Percentiles rank a stretch among this genome's conserved stretches.
phyloP scores from a whole-genome alignment of 2,329 filamentous ascomycete species.

The Myriosclerotinia curreyana region DNA sequence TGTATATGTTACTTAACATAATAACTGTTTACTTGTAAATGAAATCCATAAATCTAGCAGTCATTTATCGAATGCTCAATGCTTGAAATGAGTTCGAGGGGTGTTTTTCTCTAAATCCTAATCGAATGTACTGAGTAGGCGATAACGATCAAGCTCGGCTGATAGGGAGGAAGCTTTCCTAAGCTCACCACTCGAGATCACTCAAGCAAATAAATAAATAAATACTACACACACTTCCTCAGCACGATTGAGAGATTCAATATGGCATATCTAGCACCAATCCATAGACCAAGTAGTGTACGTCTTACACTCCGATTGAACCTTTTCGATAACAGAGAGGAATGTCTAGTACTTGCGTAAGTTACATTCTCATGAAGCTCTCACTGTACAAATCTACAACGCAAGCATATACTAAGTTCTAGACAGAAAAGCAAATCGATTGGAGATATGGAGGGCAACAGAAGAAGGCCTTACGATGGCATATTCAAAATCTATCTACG shows the following conservation, averaged over 20 bases:
- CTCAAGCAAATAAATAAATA: neutral
- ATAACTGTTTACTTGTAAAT: neutral
- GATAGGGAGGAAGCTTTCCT: conserved; percentile 18
- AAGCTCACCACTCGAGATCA: neutral
- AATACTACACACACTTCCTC: neutral
- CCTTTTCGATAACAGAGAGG: conserved; percentile 69
- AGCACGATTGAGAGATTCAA: conserved; percentile 13
- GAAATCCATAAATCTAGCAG: neutral
- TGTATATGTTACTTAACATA: neutral
- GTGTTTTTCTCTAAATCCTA: conserved; percentile 17
- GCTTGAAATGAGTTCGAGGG: neutral
- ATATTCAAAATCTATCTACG: conserved; percentile 73
- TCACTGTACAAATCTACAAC: conserved; percentile 3
- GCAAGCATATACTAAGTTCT: conserved; percentile 26
- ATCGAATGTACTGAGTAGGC: too few species aligned
- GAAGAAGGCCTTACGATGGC: conserved; percentile 63
- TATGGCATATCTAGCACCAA: conserved; percentile 94
- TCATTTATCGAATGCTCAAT: neutral
- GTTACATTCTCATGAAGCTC: conserved; percentile 38
- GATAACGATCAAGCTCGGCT: conserved; percentile 23
- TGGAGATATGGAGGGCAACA: conserved; percentile 76
- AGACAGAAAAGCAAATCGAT: conserved; percentile 72
- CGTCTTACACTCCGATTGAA: conserved; percentile 81
- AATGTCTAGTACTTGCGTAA: conserved; percentile 86
- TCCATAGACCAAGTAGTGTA: conserved; percentile 88